Base-by-base conservation (phyloP, 2,329 filamentous ascomycete species). In the Bipolaris bicolor region DNA sequence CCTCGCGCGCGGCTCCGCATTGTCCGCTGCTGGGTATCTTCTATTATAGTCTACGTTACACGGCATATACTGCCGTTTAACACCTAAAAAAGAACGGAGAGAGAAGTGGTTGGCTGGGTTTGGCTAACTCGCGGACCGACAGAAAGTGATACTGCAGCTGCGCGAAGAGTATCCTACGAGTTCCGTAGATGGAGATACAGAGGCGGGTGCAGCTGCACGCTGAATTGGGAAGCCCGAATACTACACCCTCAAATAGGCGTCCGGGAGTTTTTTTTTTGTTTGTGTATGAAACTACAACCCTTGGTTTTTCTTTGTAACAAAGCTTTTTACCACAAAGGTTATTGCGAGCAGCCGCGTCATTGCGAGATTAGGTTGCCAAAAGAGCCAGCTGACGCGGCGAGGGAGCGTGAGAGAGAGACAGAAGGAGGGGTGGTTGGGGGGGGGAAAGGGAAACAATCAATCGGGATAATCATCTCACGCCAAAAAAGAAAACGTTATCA, bases 111-210 rank as follows among this genome's bases (percentile, higher is more conserved):
- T 31, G 29, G 7, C 13, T 31, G 29, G 29, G 1, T 29, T 58
- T 5, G 15, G 49, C 52, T 61, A 48, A 57, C 26, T 43, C 45
- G 53, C 26, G 47, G 47, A 29, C 54, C n/a, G 18, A 52, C 55
- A 82, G 80, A 80, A 78, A 66, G 78, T 82, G 26, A 80, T 82
- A 61, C 75, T 77, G 44, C 77, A 81, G 54, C 68, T 82, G 16
- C 73, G 80, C 47, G 70, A 72, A 43, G 77, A 81, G 52, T 80
- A 79, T 58, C 73, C 71, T 15, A 56, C 65, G 29, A 68, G 66
- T 20, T 69, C 68, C 5, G 63, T 63, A 13, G 68, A 71, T n/a
- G 73, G 64, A 26, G 69, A 70, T 29, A 65, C 64, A 49, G 65
- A 69, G 22, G 62, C 57, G 3, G 55, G 55, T 44, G 50, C 59